Evolutionary conservation across 305 asterid species (phyloP), one percentile per base, ranked within the genome.

Genomic region (Lippia alba): DNA sequence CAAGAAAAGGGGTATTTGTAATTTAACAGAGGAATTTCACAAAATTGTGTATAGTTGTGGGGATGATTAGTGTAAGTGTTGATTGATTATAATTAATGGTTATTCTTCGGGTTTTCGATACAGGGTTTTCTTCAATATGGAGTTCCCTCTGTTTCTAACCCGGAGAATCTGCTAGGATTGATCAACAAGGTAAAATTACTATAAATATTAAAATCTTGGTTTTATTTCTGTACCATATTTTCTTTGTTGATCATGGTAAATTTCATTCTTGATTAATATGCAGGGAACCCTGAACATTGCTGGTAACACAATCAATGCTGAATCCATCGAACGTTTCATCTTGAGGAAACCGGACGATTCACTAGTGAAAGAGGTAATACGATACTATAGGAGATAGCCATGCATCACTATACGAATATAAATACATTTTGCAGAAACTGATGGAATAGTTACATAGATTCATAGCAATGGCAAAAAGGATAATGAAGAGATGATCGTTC

Each of bases 71-170:
- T n/a, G n/a, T 30, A 39, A 56, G 54, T 4, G 3, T 53, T 55
- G n/a, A 17, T 67, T 55, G 4, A 3, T 4, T 3, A n/a, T 8
- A 36, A 6, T 6, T 48, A 18, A 50, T 64, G 12, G 16, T 8
- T 15, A 8, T 57, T 12, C 39, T 59, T n/a, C 1, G 7, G 15
- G 7, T 30, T 68, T 16, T 72, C 15, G 19, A 67, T 69, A 17
- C 76, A 92, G 97, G 98, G 92, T 15, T 90, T 80, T 83, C 94
- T 92, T 75, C 96, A 90, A 59, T 78, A 88, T 73, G 98, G 97
- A 71, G 85, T 87, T 61, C 93, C 96, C 12, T 56, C 87, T 51
- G 85, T 81, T 71, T 82, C 75, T 62, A 86, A 75, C 76, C 88
- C 85, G 17, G 98, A 88, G 62, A 87, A 81, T 18, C 71, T 92